Conservation (phyloP, 1,284 basidiomycete species). For the Marasmius oreades region DNA sequence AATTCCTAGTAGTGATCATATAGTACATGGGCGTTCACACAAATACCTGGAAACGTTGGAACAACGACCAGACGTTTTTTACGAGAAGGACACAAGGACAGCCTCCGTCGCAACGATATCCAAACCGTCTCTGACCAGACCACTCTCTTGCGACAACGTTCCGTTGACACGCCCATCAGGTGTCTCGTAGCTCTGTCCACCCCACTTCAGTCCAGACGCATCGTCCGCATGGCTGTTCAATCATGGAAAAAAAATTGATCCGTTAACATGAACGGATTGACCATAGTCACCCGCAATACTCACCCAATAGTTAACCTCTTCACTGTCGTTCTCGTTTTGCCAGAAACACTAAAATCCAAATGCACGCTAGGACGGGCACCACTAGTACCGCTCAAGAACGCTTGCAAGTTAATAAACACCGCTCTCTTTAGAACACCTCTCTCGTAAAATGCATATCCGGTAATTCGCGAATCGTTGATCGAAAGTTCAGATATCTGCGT, state of each 20-base stretch:
- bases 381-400: slow-evolving; percentile 40
- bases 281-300: slow-evolving; percentile 13
- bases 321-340: slow-evolving; percentile 28
- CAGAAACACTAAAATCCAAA: slow-evolving; percentile 33
- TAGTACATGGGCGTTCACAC: too few species aligned
- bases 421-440: slow-evolving; percentile 39
- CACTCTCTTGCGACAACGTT: neutral
- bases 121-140: neutral
- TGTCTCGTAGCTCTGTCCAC: slow-evolving; percentile 64
- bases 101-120: neutral
- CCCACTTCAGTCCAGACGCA: slow-evolving; percentile 54
- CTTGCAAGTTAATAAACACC: slow-evolving; percentile 55
- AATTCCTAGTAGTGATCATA: too few species aligned
- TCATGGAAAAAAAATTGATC: too few species aligned
- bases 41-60: too few species aligned
- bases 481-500: slow-evolving; percentile 49
- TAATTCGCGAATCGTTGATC: slow-evolving; percentile 44
- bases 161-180: slow-evolving; percentile 44
- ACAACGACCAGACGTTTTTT: too few species aligned
- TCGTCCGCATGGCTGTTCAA: slow-evolving; percentile 56
- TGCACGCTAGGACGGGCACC: slow-evolving; percentile 37
- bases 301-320: slow-evolving; percentile 47
- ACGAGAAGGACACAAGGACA: neutral
- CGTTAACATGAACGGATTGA: slow-evolving; percentile 1
- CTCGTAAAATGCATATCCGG: slow-evolving; percentile 66